Percentiles rank a stretch among this genome's conserved stretches.
Conservation (phyloP, 2,329 filamentous ascomycete genomes). For the Aspergillus pseudoglaucus region DNA sequence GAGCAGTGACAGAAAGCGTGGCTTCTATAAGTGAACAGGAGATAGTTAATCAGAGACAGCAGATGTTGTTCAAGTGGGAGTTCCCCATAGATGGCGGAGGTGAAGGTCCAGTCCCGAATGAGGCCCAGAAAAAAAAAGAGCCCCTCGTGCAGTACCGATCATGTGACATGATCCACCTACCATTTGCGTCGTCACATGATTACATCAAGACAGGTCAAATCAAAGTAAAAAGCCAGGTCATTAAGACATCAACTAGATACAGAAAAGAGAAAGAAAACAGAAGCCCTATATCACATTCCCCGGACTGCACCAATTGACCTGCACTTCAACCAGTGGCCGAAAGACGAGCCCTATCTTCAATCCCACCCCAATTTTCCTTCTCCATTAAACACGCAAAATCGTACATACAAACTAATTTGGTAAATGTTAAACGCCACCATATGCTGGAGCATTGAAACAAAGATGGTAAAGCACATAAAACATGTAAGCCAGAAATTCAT, state of each 20-base stretch:
- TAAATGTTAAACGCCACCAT: slow-evolving; percentile 25
- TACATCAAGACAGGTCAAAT: background rate
- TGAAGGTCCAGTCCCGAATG: background rate
- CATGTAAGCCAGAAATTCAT: slow-evolving; percentile 10
- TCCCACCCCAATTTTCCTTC: slow-evolving; percentile 11
- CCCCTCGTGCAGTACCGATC: background rate
- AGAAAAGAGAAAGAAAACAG: slow-evolving; percentile 12
- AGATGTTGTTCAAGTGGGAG: background rate
- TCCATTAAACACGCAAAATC: slow-evolving; percentile 7
- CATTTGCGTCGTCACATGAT: too few species aligned
- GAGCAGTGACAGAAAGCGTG: too few species aligned
- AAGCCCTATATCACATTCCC: slow-evolving; percentile 6
- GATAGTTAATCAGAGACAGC: too few species aligned
- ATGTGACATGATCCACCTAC: background rate
- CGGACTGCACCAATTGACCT: slow-evolving; percentile 27
- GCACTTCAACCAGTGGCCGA: slow-evolving; percentile 32
- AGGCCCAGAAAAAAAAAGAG: background rate
- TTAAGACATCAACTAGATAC: slow-evolving; percentile 8
- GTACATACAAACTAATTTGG: slow-evolving; percentile 14
- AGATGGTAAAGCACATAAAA: slow-evolving; percentile 1
- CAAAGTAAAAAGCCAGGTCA: background rate
- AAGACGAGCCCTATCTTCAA: slow-evolving; percentile 8
- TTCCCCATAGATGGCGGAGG: background rate
- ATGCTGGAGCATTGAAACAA: slow-evolving; percentile 24
- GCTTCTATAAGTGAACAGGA: too few species aligned